Conservation (phyloP, 257 asterid species). For the Lycium ferocissimum region DNA sequence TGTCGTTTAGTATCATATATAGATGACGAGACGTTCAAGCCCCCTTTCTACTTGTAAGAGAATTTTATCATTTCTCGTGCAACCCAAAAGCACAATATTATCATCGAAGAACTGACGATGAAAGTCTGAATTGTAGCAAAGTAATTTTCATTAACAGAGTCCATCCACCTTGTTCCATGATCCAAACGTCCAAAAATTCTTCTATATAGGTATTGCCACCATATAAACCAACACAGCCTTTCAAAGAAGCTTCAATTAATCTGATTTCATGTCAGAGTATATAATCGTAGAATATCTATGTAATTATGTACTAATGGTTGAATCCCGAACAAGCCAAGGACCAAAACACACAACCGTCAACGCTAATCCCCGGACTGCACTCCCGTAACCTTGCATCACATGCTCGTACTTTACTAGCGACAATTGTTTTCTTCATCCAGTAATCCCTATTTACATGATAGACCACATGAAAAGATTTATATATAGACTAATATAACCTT, state of each 20-base stretch:
- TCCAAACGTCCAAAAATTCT: constrained; percentile 1
- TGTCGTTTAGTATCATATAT: neutral
- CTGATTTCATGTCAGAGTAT: neutral
- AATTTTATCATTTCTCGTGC: neutral
- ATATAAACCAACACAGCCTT: neutral
- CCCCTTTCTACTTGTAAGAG: neutral
- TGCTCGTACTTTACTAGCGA: too few relatives aligned
- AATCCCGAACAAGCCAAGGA: neutral
- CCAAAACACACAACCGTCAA: neutral
- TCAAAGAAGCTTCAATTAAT: neutral
- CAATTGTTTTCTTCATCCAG: too few relatives aligned
- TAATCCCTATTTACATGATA: too few relatives aligned
- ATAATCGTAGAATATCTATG: neutral
- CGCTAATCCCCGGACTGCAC: neutral
- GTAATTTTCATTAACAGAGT: neutral
- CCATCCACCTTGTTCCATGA: constrained; percentile 13
- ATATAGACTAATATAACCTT: too few relatives aligned
- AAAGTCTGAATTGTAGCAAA: neutral
- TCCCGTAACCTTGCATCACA: too few relatives aligned
- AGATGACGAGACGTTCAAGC: neutral
- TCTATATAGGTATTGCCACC: neutral
- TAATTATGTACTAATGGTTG: neutral
- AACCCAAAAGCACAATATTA: neutral
- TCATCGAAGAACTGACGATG: fast-evolving
- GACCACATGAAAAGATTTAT: too few relatives aligned